A percentile compares a stretch with the other conserved stretches of the same genome.
phyloP scores from a whole-genome alignment of 78 protist species.

The Bigelowiella natans region DNA sequence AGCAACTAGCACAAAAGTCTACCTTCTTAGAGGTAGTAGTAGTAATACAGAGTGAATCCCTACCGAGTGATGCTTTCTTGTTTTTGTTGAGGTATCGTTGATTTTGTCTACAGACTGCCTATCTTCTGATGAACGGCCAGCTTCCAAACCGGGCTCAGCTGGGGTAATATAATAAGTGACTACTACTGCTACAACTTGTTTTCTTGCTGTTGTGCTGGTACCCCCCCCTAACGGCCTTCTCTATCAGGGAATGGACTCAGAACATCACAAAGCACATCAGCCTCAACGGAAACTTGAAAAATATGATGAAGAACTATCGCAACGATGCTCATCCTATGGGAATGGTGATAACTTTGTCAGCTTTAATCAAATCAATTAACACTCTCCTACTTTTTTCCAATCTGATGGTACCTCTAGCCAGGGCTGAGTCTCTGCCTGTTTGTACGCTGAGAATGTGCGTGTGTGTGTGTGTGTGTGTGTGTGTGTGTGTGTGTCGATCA shows the following conservation, averaged over 20 bases:
- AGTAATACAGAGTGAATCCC: neutral
- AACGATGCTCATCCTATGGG: slow-evolving; percentile 78
- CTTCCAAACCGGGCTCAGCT: neutral
- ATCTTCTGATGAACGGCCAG: slow-evolving; percentile 7
- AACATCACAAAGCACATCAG: slow-evolving; percentile 49
- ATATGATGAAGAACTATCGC: slow-evolving; percentile 44
- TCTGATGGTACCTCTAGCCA: no score
- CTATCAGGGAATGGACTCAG: no score
- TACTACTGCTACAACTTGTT: no score
- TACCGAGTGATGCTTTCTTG: neutral
- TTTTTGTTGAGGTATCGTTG: neutral
- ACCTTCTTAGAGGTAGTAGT: slow-evolving; percentile 30
- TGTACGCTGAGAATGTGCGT: neutral
- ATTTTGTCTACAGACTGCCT: neutral
- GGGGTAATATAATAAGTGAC: no score
- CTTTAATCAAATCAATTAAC: no score
- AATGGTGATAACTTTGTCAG: no score
- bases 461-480: neutral
- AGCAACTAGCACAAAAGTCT: slow-evolving; percentile 29
- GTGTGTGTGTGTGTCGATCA: neutral
- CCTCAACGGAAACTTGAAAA: slow-evolving; percentile 48
- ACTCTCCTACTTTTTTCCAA: no score
- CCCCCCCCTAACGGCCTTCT: no score
- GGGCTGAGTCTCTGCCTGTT: no score
- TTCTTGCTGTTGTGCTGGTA: no score